Conservation (phyloP, 2,329 filamentous ascomycete species). For the Epichloe sibirici region DNA sequence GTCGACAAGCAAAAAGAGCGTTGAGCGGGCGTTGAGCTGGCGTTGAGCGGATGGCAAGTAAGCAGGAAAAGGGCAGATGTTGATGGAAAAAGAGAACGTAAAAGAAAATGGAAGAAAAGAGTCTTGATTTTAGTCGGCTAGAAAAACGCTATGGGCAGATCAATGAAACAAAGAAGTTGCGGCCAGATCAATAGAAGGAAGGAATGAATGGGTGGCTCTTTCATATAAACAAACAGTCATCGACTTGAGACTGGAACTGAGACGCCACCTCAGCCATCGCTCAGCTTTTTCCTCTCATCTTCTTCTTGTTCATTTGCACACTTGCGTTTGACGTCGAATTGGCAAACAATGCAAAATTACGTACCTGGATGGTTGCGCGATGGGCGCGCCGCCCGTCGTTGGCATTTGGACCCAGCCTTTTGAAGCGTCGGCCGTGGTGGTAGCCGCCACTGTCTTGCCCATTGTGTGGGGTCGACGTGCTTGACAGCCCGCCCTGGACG, state of each 20-base stretch:
- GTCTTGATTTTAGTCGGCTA: not conserved
- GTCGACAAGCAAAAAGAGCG: not conserved
- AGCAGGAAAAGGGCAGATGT: not conserved
- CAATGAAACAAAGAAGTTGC: not conserved
- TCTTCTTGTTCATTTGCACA: not conserved
- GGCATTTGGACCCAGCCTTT: slow-evolving; percentile 1
- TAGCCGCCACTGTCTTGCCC: not conserved
- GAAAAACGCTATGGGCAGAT: not conserved
- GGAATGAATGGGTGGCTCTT: slow-evolving; percentile 4
- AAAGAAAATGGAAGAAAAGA: not conserved
- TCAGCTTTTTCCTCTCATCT: not conserved
- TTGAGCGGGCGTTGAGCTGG: not conserved
- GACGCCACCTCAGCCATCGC: not conserved
- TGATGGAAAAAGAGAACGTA: not conserved
- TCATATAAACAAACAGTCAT: not conserved
- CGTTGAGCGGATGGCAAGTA: not conserved
- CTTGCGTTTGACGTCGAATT: not conserved
- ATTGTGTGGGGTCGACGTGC: not conserved
- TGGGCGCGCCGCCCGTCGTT: not conserved
- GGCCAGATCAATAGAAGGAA: not conserved
- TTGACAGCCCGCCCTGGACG: not conserved
- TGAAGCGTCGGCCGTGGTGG: not conserved
- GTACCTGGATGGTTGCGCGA: slow-evolving; percentile 1
- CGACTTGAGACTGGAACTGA: not conserved
- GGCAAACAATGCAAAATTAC: not conserved